phyloP scores from a whole-genome alignment of 1,139 yeast species.

The Blastobotrys ciferrii region DNA sequence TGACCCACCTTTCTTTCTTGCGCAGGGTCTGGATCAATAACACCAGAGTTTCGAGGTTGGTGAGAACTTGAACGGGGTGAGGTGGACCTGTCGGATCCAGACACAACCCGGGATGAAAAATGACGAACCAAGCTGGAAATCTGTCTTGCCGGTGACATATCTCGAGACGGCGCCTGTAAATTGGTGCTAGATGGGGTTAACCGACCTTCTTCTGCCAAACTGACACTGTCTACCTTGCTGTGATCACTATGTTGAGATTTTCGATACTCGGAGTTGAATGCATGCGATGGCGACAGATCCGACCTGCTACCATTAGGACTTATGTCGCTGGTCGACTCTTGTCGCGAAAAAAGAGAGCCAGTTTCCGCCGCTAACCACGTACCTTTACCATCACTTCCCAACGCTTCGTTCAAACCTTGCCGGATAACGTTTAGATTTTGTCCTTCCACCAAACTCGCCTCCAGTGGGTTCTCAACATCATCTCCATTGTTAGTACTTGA shows the following conservation, averaged over 20 bases:
- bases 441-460: conserved; percentile 15
- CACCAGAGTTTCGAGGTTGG: neutral
- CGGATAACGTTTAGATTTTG: conserved; percentile 22
- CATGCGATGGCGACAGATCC: neutral
- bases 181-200: conserved; percentile 2
- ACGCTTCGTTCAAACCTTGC: conserved; percentile 28
- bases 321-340: neutral
- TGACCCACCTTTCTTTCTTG: neutral
- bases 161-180: conserved; percentile 2
- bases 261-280: conserved; percentile 9
- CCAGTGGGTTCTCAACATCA: conserved; percentile 7
- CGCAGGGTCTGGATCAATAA: neutral
- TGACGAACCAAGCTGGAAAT: conserved; percentile 14
- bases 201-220: conserved; percentile 13
- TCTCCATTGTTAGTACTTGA: neutral
- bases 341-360: conserved; percentile 3
- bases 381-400: conserved; percentile 29
- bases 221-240: neutral
- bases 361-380: conserved; percentile 22
- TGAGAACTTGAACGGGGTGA: conserved; percentile 1
- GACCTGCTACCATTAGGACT: conserved; percentile 3
- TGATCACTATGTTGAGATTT: conserved; percentile 3
- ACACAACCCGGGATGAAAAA: conserved; percentile 15
- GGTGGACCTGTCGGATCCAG: neutral
- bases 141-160: conserved; percentile 13